Percentiles rank a stretch among this genome's conserved stretches.
phyloP scores from a whole-genome alignment of 768 basidiomycete species.

The Collybiopsis confluens region DNA sequence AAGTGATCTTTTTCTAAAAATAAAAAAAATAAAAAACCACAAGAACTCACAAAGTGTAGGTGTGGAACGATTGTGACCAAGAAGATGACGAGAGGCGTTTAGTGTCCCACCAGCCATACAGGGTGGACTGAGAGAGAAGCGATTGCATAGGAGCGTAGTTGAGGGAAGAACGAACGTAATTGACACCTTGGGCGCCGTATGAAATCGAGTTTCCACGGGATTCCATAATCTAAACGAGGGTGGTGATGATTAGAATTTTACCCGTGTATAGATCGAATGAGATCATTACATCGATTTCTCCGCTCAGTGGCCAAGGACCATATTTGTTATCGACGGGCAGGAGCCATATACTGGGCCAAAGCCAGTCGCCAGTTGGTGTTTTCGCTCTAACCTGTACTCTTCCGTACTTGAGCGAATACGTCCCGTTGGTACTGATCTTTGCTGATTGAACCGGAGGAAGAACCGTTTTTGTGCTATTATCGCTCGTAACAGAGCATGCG shows the following conservation, averaged over 20 bases:
- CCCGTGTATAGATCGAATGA: slow-evolving; percentile 12
- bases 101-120: slow-evolving; percentile 63
- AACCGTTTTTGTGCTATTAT: slow-evolving; percentile 37
- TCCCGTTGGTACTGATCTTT: slow-evolving; percentile 64
- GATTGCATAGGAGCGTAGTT: slow-evolving; percentile 59
- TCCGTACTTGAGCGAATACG: slow-evolving; percentile 47
- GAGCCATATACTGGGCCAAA: slow-evolving; percentile 66
- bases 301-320: slow-evolving; percentile 57
- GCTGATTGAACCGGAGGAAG: slow-evolving; percentile 82
- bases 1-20: too few species aligned
- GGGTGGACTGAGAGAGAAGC: slow-evolving; percentile 28
- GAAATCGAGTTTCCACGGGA: slow-evolving; percentile 54
- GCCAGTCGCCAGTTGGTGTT: slow-evolving; percentile 49
- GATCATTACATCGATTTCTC: slow-evolving; percentile 45
- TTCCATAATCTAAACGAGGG: slow-evolving; percentile 40
- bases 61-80: slow-evolving; percentile 52
- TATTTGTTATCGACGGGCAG: slow-evolving; percentile 60
- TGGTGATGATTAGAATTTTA: too few species aligned
- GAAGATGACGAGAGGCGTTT: slow-evolving; percentile 34
- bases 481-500: slow-evolving; percentile 27
- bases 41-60: slow-evolving; percentile 66
- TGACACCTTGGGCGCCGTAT: slow-evolving; percentile 52
- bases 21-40: too few species aligned
- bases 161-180: slow-evolving; percentile 56
- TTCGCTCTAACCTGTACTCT: slow-evolving; percentile 61